Evolutionary conservation across 164 flowering plant genomes (phyloP), one percentile per base, ranked within the genome.

Genomic region (Macadamia integrifolia): DNA sequence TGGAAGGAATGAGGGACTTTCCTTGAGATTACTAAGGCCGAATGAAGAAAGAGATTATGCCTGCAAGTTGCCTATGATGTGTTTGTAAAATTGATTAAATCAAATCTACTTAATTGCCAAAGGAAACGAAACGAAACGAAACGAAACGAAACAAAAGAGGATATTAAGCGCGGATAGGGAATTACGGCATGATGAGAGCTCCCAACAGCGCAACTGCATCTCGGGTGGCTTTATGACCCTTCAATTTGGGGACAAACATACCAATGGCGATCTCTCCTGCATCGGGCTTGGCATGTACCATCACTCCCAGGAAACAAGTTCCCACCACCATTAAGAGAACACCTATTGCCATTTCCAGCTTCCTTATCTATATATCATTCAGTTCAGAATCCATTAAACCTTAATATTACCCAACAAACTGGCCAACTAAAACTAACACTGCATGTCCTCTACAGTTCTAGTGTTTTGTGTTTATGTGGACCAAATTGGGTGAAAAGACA

Each of bases 21-120:
- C 61, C 76, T 48, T 8, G 76, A 69, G 28, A 69, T 48, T 2
- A 74, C 76, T 9, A 69, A 66, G 40, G 76, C 76, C 28, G 76
- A 74, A 40, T 74, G 73, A 23, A 74, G 76, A 58, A 74, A 74
- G 43, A 74, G 76, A 53, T 74, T 74, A 53, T 74, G 76, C 72
- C 76, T 69, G 61, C 58, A 42, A 42, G 2, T 13, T 18, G 30
- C 23, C 23, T 23, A 23, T 23, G 23, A 43, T 43, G 6, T 3
- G 50, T 46, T 46, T 46, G 13, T 46, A 46, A 35, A 35, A 46
- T 9, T 46, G 13, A 46, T 8, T 46, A 2, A 46, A 46, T 46
- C 7, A 8, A 46, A 46, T 46, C 50, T 46, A 46, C 13, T 46
- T 9, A 43, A 46, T 46, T 46, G 9, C 13, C 6, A 46, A 46